Percentiles rank a stretch among this genome's conserved stretches.
Evolutionary conservation across 129 eudicot species (phyloP).

Genomic region (Smallanthus sonchifolius): DNA sequence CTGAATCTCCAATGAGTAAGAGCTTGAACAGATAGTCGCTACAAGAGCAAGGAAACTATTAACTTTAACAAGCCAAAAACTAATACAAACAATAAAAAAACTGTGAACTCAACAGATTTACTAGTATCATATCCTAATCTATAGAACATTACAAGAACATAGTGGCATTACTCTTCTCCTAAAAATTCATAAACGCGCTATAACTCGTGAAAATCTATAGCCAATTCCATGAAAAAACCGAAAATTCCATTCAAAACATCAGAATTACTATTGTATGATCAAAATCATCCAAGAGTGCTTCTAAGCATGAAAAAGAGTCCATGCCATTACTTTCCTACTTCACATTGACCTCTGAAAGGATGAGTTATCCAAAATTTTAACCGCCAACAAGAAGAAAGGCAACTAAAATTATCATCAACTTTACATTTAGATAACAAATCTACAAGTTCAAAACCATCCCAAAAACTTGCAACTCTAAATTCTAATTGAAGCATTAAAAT

Average conservation of each 20-base stretch:
- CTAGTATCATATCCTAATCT: too few relatives aligned
- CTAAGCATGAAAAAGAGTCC: not conserved
- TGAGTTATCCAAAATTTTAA: not conserved
- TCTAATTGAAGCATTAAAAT: not conserved
- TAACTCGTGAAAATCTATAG: not conserved
- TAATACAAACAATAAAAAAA: not conserved
- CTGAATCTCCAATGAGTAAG: slow-evolving; percentile 96
- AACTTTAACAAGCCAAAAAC: slow-evolving; percentile 3
- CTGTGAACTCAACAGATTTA: not conserved
- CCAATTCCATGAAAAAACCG: not conserved
- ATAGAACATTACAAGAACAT: not conserved
- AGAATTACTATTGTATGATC: not conserved
- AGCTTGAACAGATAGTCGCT: slow-evolving; percentile 94
- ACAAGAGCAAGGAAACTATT: slow-evolving; percentile 20
- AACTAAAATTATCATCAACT: not conserved
- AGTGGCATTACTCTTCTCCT: not conserved
- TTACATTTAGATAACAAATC: not conserved
- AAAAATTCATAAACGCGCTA: not conserved
- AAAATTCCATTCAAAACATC: not conserved
- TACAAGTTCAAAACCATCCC: not conserved
- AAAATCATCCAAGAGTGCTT: not conserved
- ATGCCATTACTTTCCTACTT: not conserved
- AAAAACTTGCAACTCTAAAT: not conserved
- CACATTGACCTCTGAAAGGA: not conserved
- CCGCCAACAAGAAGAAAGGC: not conserved